Evolutionary conservation across 441 rosid species (phyloP).

Genomic region (Jatropha podagrica): DNA sequence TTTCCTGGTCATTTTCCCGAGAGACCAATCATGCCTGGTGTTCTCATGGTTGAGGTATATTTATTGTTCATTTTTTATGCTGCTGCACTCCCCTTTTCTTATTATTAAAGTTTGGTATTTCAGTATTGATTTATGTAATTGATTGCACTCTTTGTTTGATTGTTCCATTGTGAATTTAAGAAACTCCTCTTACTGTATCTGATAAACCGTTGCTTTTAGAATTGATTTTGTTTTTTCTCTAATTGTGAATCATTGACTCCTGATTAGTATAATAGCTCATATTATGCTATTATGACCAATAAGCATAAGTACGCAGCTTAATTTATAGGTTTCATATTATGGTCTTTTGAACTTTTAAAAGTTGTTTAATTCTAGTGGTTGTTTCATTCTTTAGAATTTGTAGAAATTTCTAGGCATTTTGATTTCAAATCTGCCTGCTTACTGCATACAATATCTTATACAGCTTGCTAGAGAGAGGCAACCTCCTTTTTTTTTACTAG

Average conservation of each 20-base stretch:
- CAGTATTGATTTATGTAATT: not conserved
- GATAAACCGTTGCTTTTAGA: not conserved
- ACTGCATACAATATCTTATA: not conserved
- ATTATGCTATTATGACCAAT: not conserved
- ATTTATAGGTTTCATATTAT: not conserved
- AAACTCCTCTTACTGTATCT: no score
- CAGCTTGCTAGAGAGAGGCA: not conserved
- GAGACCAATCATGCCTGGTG: conserved; percentile 95
- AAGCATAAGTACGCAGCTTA: not conserved
- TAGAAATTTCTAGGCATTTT: not conserved
- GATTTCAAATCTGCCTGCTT: not conserved
- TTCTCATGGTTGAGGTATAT: conserved; percentile 83
- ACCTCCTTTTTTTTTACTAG: not conserved
- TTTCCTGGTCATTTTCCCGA: conserved; percentile 96
- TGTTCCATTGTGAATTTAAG: not conserved
- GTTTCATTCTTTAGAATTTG: not conserved
- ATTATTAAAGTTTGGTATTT: no score
- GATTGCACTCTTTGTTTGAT: not conserved
- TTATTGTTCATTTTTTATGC: not conserved
- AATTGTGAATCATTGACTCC: not conserved
- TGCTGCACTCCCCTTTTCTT: no score
- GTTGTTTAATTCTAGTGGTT: not conserved
- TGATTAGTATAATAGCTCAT: not conserved
- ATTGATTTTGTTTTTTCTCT: not conserved
- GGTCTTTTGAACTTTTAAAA: not conserved